Percentiles rank a stretch among this genome's conserved stretches.
phyloP scores from a whole-genome alignment of 441 rosid species.

The Populus hybrid region DNA sequence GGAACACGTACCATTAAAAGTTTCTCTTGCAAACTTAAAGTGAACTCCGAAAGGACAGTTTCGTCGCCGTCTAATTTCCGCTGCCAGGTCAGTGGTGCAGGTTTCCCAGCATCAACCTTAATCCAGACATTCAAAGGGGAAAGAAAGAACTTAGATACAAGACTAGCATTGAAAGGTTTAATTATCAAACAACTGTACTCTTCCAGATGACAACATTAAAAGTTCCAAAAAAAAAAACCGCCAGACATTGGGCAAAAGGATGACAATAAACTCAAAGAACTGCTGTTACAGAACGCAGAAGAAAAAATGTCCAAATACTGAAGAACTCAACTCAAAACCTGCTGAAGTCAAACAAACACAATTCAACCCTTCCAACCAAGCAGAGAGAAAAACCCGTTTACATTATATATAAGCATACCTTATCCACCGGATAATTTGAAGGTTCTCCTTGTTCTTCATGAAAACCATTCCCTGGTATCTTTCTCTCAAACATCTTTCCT shows the following conservation, averaged over 20 bases:
- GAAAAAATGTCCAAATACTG: neutral
- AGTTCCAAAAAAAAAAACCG: neutral
- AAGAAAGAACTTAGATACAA: constrained; percentile 7
- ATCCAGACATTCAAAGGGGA: constrained; percentile 9
- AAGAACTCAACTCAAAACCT: neutral
- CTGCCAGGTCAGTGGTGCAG: constrained; percentile 77
- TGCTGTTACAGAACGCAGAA: neutral
- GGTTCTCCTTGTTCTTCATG: constrained; percentile 25
- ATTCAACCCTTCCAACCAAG: neutral
- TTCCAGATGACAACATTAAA: no score
- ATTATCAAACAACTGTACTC: neutral
- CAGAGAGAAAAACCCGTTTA: neutral
- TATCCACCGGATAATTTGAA: constrained; percentile 21
- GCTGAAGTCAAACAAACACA: neutral
- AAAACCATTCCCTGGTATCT: constrained; percentile 27
- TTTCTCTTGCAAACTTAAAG: constrained; percentile 51
- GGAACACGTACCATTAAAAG: constrained; percentile 53
- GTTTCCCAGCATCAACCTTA: constrained; percentile 68
- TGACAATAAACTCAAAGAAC: neutral
- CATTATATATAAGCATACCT: constrained; percentile 27
- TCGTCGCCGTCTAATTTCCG: constrained; percentile 46
- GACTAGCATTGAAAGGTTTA: neutral
- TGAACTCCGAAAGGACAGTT: constrained; percentile 40
- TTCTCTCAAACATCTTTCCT: constrained; percentile 38
- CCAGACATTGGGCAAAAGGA: neutral